These are phyloP conservation scores for Forsythia viridissima DNA, from an alignment of 257 asterid genomes.

Conservation along the genomic window DNA sequence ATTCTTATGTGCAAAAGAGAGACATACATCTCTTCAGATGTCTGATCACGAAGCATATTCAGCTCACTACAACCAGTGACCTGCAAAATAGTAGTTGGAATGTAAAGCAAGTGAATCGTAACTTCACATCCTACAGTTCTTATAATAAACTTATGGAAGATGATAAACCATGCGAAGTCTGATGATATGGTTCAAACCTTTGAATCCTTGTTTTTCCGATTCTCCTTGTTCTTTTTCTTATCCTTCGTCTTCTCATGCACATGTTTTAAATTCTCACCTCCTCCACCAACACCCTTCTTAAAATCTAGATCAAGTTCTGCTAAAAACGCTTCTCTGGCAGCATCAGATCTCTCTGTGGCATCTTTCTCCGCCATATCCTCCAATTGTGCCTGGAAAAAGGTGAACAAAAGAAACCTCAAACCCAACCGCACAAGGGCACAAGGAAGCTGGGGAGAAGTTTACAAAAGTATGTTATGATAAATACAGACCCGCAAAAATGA, in stretches of 20 bases:
- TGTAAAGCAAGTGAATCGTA: slow-evolving; percentile 20
- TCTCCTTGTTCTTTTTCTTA: slow-evolving; percentile 75
- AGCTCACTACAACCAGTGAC: slow-evolving; percentile 50
- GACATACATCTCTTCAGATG: slow-evolving; percentile 66
- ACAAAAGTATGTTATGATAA: slow-evolving; percentile 4
- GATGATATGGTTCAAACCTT: slow-evolving; percentile 58
- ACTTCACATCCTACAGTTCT: slow-evolving; percentile 19
- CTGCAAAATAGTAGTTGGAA: slow-evolving; percentile 53
- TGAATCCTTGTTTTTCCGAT: slow-evolving; percentile 68
- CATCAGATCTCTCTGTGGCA: slow-evolving; percentile 96
- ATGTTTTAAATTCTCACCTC: slow-evolving; percentile 58
- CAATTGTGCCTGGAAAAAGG: slow-evolving; percentile 61
- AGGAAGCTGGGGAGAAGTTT: slow-evolving; percentile 6
- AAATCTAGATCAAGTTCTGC: slow-evolving; percentile 94
- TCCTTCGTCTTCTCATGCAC: slow-evolving; percentile 70
- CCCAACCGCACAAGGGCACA: slow-evolving; percentile 18
- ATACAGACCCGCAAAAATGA: slow-evolving; percentile 78
- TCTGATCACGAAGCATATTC: slow-evolving; percentile 36
- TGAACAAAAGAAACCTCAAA: slow-evolving; percentile 22
- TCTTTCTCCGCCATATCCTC: slow-evolving; percentile 94
- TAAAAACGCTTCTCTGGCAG: slow-evolving; percentile 89
- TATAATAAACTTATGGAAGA: not conserved
- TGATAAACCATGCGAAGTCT: slow-evolving; percentile 3
- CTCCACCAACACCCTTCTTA: slow-evolving; percentile 56
- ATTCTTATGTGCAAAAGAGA: slow-evolving; percentile 20